Conservation (phyloP, 2,329 filamentous ascomycete genomes). For the Aspergillus puulaauensis region DNA sequence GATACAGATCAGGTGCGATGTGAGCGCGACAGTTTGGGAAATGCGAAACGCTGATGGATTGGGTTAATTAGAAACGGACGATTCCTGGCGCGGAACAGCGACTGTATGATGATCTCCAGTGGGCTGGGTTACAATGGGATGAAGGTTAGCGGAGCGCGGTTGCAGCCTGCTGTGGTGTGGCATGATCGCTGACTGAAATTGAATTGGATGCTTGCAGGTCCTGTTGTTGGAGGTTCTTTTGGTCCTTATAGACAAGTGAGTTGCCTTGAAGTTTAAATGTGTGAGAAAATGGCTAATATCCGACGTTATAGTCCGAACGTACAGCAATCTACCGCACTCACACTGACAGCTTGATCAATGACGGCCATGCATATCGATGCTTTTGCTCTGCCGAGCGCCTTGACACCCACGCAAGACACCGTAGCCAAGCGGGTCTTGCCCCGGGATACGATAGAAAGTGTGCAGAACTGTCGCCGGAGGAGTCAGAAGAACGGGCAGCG, state of each 20-base stretch:
- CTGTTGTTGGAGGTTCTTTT: conserved; percentile 74
- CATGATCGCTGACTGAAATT: background rate
- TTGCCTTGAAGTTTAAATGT: too few relatives aligned
- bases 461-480: conserved; percentile 60
- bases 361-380: conserved; percentile 82
- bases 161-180: conserved; percentile 10
- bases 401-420: conserved; percentile 63
- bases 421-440: conserved; percentile 58
- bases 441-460: conserved; percentile 74
- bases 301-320: conserved; percentile 67
- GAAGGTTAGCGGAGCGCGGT: conserved; percentile 60
- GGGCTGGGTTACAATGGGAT: conserved; percentile 90
- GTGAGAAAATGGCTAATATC: background rate
- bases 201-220: conserved; percentile 52
- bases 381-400: conserved; percentile 80
- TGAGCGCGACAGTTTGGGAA: background rate
- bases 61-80: conserved; percentile 67
- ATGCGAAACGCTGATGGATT: conserved; percentile 20
- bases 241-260: conserved; percentile 82
- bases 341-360: conserved; percentile 65
- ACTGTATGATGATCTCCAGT: conserved; percentile 76
- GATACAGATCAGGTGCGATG: conserved; percentile 82
- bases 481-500: conserved; percentile 69
- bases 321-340: conserved; percentile 70
- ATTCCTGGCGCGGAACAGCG: conserved; percentile 75